Base-by-base conservation (phyloP, 78 protist species). In the Bigelowiella natans region DNA sequence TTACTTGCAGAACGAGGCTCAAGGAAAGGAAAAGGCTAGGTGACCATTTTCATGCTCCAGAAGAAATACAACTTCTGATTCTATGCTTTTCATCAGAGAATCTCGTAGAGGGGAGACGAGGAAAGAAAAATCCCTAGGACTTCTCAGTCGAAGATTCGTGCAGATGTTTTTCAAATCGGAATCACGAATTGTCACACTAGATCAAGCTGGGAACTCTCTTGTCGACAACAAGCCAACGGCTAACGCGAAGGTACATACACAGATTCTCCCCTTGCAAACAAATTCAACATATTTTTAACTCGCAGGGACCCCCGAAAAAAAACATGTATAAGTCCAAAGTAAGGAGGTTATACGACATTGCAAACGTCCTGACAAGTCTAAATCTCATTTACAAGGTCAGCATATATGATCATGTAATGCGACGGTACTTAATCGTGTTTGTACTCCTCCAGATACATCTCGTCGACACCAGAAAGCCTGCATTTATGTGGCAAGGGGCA, bases 301-400 rank as follows among this genome's bases (percentile, higher is more conserved):
- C 73, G 34, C 73, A 51, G 73, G 73, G 73, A 51, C 7, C 73
- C 34, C 73, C 73, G 73, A 51, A 7, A 18, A 51, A 51, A 51
- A 51, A 51, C 18, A 51, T 84, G 86, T 84, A 31, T 26, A 28
- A 30, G 86, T 30, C 92, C 82, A 90, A 90, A 40, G 83, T 90
- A 2, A 51, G 92, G 36, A 30, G 92, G 1, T 39, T 90, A 31
- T 90, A 90, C 88, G 92, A 90, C 88, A 84, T 90, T 36, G 92
- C 92, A 34, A 90, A 90, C 38, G 84, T 90, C 82, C 92, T 90
- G 39, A 83, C 63, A 26, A 84, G 89, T 37, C 83, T 90, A 28
- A 83, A 90, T 37, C 92, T 90, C 37, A 37, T 86, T 30, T 26
- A 83, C 28, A 83, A 83, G 86, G 86, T 83, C 34, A 7, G 73